A percentile compares a stretch with the other conserved stretches of the same genome.
Evolutionary conservation across 257 asterid species (phyloP).

Genomic region (Striga asiatica): DNA sequence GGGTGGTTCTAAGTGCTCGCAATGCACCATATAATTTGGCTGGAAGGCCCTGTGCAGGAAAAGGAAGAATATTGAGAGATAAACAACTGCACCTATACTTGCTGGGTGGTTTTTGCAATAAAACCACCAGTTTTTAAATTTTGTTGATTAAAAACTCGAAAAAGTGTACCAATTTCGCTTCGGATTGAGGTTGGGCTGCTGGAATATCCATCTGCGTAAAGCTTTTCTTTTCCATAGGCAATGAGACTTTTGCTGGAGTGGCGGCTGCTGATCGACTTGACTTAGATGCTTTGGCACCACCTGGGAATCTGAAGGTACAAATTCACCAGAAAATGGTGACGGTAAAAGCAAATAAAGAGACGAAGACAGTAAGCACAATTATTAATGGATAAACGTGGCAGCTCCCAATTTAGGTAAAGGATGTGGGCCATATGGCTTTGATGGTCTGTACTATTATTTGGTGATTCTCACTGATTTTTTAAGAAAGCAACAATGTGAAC

Average conservation of each 20-base stretch:
- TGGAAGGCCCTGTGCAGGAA: conserved; percentile 40
- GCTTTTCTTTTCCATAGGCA: conserved; percentile 37
- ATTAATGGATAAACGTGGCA: not conserved
- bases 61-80: not conserved
- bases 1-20: conserved; percentile 48
- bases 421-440: not conserved
- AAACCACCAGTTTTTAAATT: conserved; percentile 9
- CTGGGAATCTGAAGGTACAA: conserved; percentile 47
- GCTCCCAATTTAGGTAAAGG: not conserved
- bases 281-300: conserved; percentile 44
- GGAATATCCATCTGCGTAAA: conserved; percentile 28
- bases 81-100: not conserved
- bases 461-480: not conserved
- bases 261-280: conserved; percentile 34
- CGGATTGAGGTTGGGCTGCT: conserved; percentile 38
- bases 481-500: no score
- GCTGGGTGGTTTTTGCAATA: not conserved
- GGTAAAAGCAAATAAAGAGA: conserved; percentile 4
- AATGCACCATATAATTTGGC: conserved; percentile 48
- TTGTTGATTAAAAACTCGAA: conserved; percentile 1
- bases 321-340: conserved; percentile 5
- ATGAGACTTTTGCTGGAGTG: conserved; percentile 68
- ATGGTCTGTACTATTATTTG: conserved; percentile 1
- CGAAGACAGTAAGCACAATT: not conserved
- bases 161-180: conserved; percentile 43